phyloP scores from a whole-genome alignment of 2,329 filamentous ascomycete species.

The Alternaria alternata region DNA sequence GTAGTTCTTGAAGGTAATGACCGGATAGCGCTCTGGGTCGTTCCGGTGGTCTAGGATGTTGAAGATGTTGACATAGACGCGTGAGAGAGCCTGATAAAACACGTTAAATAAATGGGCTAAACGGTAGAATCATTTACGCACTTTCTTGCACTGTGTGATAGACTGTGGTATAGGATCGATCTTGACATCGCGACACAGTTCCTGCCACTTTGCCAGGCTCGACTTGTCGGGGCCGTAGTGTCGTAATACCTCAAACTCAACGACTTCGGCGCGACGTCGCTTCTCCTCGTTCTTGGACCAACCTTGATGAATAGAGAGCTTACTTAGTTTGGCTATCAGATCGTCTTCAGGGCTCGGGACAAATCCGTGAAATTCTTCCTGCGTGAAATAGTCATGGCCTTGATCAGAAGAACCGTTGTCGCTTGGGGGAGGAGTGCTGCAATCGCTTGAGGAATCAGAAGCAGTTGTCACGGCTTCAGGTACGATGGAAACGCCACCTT shows the following conservation, averaged over 20 bases:
- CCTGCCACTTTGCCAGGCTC: constrained; percentile 32
- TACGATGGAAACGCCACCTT: constrained; percentile 1
- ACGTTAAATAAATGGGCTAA: neutral
- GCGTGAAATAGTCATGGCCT: constrained; percentile 1
- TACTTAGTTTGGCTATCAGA: constrained; percentile 24
- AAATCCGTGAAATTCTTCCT: constrained; percentile 20
- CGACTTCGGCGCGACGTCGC: constrained; percentile 9
- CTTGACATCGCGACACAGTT: constrained; percentile 28
- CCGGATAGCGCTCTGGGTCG: neutral
- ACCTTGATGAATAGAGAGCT: constrained; percentile 20
- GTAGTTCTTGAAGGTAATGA: constrained; percentile 9
- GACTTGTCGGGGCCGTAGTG: constrained; percentile 18
- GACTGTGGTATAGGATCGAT: constrained; percentile 21
- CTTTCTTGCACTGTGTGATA: constrained; percentile 37
- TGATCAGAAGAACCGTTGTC: neutral
- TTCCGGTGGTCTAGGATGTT: constrained; percentile 26
- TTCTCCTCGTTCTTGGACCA: constrained; percentile 19
- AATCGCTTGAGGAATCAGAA: neutral
- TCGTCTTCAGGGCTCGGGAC: constrained; percentile 7
- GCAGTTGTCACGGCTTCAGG: neutral
- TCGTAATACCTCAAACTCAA: constrained; percentile 20
- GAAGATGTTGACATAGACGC: constrained; percentile 24
- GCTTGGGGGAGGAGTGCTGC: constrained; percentile 2
- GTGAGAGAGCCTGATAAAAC: constrained; percentile 13
- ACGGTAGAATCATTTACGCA: neutral